Percentiles rank a stretch among this genome's conserved stretches.
Evolutionary conservation across 2,329 filamentous ascomycete species (phyloP).

Genomic region (Lasiodiplodia hormozganensis): DNA sequence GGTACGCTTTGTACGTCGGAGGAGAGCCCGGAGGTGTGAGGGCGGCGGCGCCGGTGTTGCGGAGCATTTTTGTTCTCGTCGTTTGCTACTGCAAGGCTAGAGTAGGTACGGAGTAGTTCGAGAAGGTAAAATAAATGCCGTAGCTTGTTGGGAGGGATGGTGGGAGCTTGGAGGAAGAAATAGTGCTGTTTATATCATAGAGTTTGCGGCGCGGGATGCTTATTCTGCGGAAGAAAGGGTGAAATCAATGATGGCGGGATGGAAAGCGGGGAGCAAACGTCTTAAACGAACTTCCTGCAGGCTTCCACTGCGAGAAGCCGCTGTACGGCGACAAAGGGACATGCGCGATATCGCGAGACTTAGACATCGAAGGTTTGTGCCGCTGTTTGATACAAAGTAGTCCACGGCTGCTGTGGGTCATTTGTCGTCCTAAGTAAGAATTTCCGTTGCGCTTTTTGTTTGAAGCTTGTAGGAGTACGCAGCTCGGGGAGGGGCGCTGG

Average conservation of each 20-base stretch:
- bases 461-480: background rate
- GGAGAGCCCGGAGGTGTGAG: background rate
- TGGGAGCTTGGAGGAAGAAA: background rate
- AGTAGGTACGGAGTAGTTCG: no score
- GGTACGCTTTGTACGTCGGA: background rate
- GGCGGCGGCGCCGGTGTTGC: background rate
- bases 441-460: background rate
- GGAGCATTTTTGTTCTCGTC: background rate
- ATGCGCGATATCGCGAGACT: background rate
- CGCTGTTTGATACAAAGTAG: background rate
- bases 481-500: background rate
- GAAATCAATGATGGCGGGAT: background rate
- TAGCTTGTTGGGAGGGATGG: background rate
- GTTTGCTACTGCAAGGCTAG: background rate
- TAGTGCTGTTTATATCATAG: background rate
- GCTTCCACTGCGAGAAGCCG: background rate
- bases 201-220: background rate
- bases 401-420: background rate
- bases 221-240: background rate
- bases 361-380: background rate
- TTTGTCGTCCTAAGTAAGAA: background rate
- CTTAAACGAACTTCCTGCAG: background rate
- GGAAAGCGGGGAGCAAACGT: slow-evolving; percentile 7
- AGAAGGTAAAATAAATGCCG: background rate
- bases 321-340: background rate